Evolutionary conservation across 164 flowering plant species (phyloP).

Genomic region (Kalanchoe fedtschenkoi): DNA sequence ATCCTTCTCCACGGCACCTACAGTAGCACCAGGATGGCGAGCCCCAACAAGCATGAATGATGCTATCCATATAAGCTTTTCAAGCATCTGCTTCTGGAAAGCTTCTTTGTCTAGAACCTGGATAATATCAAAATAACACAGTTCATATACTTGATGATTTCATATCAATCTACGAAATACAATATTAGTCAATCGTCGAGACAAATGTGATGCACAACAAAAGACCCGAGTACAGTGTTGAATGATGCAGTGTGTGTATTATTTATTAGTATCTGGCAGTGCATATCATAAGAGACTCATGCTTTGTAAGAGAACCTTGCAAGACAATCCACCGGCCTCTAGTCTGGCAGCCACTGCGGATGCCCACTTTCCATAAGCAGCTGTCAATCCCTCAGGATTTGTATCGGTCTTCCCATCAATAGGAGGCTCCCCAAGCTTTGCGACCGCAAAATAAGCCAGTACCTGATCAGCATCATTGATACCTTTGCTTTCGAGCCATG

Average conservation of each 20-base stretch:
- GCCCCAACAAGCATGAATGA: conserved; percentile 99
- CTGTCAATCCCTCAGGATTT: conserved; percentile 91
- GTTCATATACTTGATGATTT: neutral
- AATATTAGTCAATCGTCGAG: neutral
- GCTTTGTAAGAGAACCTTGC: conserved; percentile 43
- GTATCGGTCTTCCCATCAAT: conserved; percentile 90
- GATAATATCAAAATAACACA: neutral
- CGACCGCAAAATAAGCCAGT: conserved; percentile 84
- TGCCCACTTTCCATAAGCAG: conserved; percentile 98
- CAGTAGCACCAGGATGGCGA: conserved; percentile 91
- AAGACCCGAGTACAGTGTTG: neutral
- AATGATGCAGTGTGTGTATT: neutral
- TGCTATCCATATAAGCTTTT: conserved; percentile 91
- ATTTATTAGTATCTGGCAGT: neutral
- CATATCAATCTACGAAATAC: neutral
- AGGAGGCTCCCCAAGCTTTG: conserved; percentile 95
- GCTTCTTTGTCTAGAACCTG: conserved; percentile 88
- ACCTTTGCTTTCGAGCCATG: conserved; percentile 88
- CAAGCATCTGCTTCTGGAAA: conserved; percentile 91
- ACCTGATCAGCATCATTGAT: conserved; percentile 77
- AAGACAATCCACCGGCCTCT: conserved; percentile 76
- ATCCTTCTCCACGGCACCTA: conserved; percentile 84
- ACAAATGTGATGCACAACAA: neutral
- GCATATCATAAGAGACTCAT: neutral
- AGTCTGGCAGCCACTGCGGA: conserved; percentile 73